Base-by-base conservation (phyloP, 2,329 filamentous ascomycete species). In the Fusarium sp. region DNA sequence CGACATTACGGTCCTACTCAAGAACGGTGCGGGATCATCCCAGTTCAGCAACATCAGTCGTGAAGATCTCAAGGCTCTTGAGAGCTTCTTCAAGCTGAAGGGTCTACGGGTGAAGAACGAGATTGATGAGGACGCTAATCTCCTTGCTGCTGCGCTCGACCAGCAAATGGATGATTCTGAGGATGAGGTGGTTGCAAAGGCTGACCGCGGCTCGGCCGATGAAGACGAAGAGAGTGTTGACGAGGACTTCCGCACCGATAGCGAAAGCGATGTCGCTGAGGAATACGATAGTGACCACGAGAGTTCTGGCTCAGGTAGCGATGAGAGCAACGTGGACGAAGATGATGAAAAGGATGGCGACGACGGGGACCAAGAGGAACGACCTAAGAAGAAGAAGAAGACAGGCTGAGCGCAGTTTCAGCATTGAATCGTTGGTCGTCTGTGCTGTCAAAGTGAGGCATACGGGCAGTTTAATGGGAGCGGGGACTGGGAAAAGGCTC, bases 11-110 rank as follows among this genome's bases (percentile, higher is more conserved):
- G 92, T 99, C 59, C 90, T 90, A 55, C 87, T 97, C 83, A 98
- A 97, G 85, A 88, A 85, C 70, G 92, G 92, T n/a, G 86, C 88
- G 51, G 91, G 92, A 57, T 94, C 97, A 75, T 93, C 94, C 73
- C 94, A 97, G 75, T 99, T 99, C 83, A 97, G 94, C 82, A 99
- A 99, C 83, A 99, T 99, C 79, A 99, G 97, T 78, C 91, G 95
- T 72, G 96, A 99, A 82, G 96, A 99, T 77, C 93, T 98, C 79
- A 92, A 96, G 81, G 92, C 93, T 8, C 87, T 99, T n/a, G 96
- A 99, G 79, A 90, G 91, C 71, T 99, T 99, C 83, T 97, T 99
- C 87, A 96, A 96, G 81, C 88, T 93, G 71, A 98, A 98, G 85
- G 92, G 91, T 63, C 87, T 99, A 75, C 92, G 95, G 54, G 94